Percentiles rank a stretch among this genome's conserved stretches.
Conservation (phyloP, 2,329 filamentous ascomycete species). For the Pseudogymnoascus sp. region DNA sequence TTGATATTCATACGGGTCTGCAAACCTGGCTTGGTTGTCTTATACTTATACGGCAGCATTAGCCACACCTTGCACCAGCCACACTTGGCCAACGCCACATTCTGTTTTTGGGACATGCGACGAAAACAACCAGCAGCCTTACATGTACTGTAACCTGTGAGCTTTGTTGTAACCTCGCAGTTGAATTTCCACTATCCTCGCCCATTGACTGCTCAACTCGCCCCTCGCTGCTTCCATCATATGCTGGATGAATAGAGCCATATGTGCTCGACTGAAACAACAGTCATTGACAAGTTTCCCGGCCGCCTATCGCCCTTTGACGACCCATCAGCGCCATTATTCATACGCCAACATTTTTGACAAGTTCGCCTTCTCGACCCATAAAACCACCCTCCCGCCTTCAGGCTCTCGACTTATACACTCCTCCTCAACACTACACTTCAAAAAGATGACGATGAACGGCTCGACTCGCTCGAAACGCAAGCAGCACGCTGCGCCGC, state of each 20-base stretch:
- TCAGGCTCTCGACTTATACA: slow-evolving; percentile 13
- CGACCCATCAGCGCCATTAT: slow-evolving; percentile 8
- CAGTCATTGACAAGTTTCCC: slow-evolving; percentile 26
- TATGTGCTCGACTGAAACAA: slow-evolving; percentile 23
- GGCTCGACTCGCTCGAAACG: slow-evolving; percentile 25
- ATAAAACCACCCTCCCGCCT: slow-evolving; percentile 13
- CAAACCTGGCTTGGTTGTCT: neutral
- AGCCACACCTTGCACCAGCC: neutral
- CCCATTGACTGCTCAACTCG: neutral
- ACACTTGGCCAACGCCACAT: neutral
- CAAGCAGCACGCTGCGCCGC: slow-evolving; percentile 25
- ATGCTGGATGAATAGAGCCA: slow-evolving; percentile 28
- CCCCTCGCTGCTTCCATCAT: neutral
- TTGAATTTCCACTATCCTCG: neutral
- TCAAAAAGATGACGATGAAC: slow-evolving; percentile 21
- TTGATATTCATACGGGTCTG: neutral
- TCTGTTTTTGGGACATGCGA: slow-evolving; percentile 5
- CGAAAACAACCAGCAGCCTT: slow-evolving; percentile 7
- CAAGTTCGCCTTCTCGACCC: neutral
- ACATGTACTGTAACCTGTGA: neutral
- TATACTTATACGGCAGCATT: neutral
- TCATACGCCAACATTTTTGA: neutral
- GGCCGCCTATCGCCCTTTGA: slow-evolving; percentile 15
- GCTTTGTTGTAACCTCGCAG: slow-evolving; percentile 1
- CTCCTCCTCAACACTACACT: slow-evolving; percentile 1